Evolutionary conservation across 352 stramenopile species (phyloP), one percentile per base, ranked within the genome.

Genomic region (Globisporangium spinosum): DNA sequence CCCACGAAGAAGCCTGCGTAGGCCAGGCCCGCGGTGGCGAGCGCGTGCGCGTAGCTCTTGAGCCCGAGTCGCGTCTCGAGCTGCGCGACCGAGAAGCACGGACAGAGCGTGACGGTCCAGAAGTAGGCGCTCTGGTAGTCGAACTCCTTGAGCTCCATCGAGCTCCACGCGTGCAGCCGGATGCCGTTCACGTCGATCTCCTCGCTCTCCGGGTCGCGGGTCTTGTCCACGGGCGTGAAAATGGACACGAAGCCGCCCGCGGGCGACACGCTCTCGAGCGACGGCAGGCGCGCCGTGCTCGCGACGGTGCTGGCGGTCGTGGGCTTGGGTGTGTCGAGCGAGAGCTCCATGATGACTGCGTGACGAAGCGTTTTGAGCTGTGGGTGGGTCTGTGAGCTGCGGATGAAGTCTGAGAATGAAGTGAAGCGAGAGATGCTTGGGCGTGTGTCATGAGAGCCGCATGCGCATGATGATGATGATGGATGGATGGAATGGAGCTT

Each of bases 191-290:
- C 49, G 17, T 67, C 62, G 15, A 58, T 60, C 53, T 67, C 62
- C 35, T 67, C 62, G 49, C 47, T 67, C 12, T 59, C 47, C 23
- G 29, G 47, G 32, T 60, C 62, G 53, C 53, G 35, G 22, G 32
- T 60, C 53, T 67, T 67, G n/a, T 60, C 62, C 40, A 27, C n/a
- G n/a, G 62, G 62, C 29, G 62, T 67, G 62, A 67, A 53, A n/a
- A 67, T 60, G 20, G 62, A 67, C 32, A 67, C 53, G 53, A 67
- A 67, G n/a, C 62, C 62, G 3, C 34, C 40, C 13, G 59, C 59
- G 7, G 59, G 59, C 3, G 38, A 56, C 23, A 56, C 59, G 59
- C 59, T 57, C 13, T 64, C 59, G 38, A 64, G 40, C 25, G 40
- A 8, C 9, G 59, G 40, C 40, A 64, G 25, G 25, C 59, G 23